Evolutionary conservation across 441 rosid species (phyloP).

Genomic region (Corymbia calophylla): DNA sequence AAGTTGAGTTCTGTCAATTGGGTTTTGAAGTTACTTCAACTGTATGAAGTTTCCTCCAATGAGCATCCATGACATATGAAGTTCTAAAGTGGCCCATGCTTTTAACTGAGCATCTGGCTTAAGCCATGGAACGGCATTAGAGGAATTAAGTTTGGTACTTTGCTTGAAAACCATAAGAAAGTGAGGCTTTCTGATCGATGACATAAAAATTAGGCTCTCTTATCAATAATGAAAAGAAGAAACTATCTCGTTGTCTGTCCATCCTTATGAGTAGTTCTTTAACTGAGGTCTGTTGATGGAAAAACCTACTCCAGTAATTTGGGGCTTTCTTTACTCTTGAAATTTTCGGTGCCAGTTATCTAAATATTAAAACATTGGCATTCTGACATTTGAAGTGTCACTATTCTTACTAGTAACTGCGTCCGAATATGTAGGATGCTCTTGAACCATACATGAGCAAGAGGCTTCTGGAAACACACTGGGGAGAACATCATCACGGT

Average conservation of each 20-base stretch:
- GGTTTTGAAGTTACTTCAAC: neutral
- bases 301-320: neutral
- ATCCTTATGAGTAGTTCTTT: neutral
- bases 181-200: neutral
- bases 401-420: neutral
- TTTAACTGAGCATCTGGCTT: neutral
- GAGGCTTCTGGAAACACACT: slow-evolving; percentile 61
- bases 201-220: neutral
- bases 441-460: slow-evolving; percentile 84
- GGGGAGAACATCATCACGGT: slow-evolving; percentile 66
- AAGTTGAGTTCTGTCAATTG: neutral
- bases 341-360: neutral
- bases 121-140: neutral
- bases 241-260: neutral
- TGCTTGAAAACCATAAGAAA: neutral
- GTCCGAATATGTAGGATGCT: slow-evolving; percentile 47
- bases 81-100: neutral
- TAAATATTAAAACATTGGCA: neutral
- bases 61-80: neutral
- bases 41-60: neutral
- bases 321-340: neutral
- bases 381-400: neutral
- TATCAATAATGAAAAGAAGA: neutral
- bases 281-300: neutral
- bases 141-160: neutral